Base-by-base conservation (phyloP, 495 filamentous ascomycete species). In the Penicillium verhagenii region DNA sequence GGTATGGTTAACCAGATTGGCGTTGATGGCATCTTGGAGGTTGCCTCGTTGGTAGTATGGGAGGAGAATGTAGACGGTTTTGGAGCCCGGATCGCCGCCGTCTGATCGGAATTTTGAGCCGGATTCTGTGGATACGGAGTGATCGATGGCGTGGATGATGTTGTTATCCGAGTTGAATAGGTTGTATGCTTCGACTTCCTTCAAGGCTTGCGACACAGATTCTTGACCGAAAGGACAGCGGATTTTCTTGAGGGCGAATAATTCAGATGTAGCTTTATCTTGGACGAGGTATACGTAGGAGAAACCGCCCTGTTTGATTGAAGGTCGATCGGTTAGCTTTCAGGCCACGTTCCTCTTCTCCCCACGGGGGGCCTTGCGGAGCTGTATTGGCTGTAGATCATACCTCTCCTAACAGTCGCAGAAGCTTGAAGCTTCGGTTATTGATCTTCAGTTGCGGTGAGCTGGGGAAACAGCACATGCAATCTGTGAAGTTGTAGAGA, bases 271-370 rank as follows among this genome's bases (percentile, higher is more conserved):
- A 26, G 80, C 76, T 39, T 87, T 92, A 65, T 95, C 91, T 81
- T 97, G 89, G 26, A 98, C 94, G 50, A 98, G 89, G 73, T 98
- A 98, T 55, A 98, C 94, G 69, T 97, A 97, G 59, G 89, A 94
- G 79, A 97, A 98, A 54, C 94, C 93, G 70, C 93, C 93, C 85
- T 93, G 66, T 48, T 45, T 37, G 11, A 37, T 31, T 54, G 19
- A 9, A 18, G 10, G 21, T 45, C 14, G 14, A 42, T 25, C 14
- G 31, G 48, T 54, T 52, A 58, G 56, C 46, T 48, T 50, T 20
- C 20, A 29, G 53, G 35, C 50, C 46, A 47, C 23, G 23, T 24
- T 52, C 42, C 24, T 59, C 43, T 55, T 53, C 39, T 23, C 23
- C 16, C 39, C 47, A 2, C 29, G 21, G 1, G 2, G 14, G 23